phyloP scores from a whole-genome alignment of 139 green algal genomes.

The Chlorella sp. region DNA sequence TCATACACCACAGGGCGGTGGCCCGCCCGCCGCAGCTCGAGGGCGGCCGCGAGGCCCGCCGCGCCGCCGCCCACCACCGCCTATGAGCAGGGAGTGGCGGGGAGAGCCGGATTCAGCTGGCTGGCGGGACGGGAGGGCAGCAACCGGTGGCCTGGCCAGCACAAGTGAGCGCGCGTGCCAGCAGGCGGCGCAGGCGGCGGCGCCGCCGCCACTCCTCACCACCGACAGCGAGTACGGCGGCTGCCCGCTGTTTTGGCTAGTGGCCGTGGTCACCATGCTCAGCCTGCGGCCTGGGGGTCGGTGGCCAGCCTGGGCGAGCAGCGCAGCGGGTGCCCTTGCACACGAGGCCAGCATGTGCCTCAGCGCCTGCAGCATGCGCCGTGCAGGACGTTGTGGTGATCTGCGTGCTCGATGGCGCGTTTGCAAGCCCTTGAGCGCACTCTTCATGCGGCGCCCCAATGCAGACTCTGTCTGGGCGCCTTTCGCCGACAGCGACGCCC shows the following conservation, averaged over 20 bases:
- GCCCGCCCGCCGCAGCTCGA: constrained; percentile 72
- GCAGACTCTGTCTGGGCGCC: too few relatives aligned
- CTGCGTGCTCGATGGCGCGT: too few relatives aligned
- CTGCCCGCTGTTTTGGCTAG: background rate
- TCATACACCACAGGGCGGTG: constrained; percentile 75
- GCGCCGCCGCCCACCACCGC: constrained; percentile 83
- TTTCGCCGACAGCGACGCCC: too few relatives aligned
- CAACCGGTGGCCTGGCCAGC: too few relatives aligned
- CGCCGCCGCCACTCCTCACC: background rate
- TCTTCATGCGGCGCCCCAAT: too few relatives aligned
- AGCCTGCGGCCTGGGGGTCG: background rate
- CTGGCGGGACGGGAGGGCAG: too few relatives aligned
- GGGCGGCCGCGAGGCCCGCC: constrained; percentile 72
- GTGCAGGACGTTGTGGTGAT: too few relatives aligned
- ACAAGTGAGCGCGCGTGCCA: background rate
- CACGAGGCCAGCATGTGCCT: too few relatives aligned
- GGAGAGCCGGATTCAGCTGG: too few relatives aligned
- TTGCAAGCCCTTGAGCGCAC: background rate
- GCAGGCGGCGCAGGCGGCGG: background rate
- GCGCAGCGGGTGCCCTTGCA: too few relatives aligned
- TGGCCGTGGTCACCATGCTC: background rate
- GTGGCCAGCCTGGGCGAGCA: background rate
- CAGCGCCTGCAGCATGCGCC: too few relatives aligned
- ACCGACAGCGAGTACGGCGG: background rate
- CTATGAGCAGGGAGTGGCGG: background rate